Evolutionary conservation across 2,329 filamentous ascomycete species (phyloP), one percentile per base, ranked within the genome.

Genomic region (Xylariales sp.): DNA sequence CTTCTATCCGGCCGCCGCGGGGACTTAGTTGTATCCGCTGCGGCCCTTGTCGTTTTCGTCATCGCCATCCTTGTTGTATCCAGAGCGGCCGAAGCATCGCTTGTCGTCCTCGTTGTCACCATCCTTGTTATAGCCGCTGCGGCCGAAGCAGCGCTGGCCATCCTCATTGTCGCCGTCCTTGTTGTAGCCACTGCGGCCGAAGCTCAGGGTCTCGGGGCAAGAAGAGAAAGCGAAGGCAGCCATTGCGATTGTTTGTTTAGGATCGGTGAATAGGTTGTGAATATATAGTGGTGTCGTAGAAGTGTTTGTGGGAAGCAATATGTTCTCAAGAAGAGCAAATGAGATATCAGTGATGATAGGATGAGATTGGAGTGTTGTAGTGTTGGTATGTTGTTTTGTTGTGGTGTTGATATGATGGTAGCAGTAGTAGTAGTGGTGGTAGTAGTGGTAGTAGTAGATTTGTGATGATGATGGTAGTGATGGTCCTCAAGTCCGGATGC

Each of bases 161-260:
- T 81, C 80, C 41, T 81, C 80, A 62, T 70, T 78, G 66, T 80
- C 79, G 41, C 72, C 75, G 61, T 78, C 75, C 76, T 81, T 82
- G 80, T 84, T 85, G 80, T 84, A 84, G 70, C 83, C 83, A 60
- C 79, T 81, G 69, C 83, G 82, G 76, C 83, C 83, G 67, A 81
- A 78, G 77, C 80, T 78, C 68, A 77, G 50, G 52, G 57, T 69
- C 69, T 76, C 71, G 68, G 77, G 72, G 71, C 69, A 72, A 72
- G 77, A 72, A 60, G 72, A 70, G 71, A 77, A 74, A 72, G 78
- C 64, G 71, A 77, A 76, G 67, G 71, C 77, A 63, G 80, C 80
- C 80, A 81, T 82, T 81, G 74, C 75, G 74, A 72, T 69, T 62
- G 50, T 73, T 69, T 62, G 50, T 73, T 65, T 49, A 34, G 69